Evolutionary conservation across 2,329 filamentous ascomycete species (phyloP).

Genomic region (Sporothrix brasiliensis): DNA sequence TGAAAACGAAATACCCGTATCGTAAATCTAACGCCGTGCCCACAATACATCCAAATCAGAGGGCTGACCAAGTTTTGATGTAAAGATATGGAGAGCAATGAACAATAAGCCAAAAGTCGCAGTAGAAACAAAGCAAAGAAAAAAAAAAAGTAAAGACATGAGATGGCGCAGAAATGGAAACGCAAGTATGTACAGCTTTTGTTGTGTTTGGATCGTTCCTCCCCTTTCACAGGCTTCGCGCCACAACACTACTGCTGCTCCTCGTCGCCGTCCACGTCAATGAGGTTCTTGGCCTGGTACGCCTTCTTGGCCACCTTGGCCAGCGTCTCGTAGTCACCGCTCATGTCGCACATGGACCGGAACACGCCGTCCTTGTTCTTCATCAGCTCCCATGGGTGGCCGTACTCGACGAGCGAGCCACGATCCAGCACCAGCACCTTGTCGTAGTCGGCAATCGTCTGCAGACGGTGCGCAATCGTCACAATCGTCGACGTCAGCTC

Average conservation of each 20-base stretch:
- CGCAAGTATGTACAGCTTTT: conserved; percentile 5
- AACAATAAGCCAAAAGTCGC: neutral
- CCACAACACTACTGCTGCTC: conserved; percentile 7
- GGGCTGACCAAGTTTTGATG: neutral
- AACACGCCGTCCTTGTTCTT: conserved; percentile 68
- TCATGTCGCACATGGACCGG: conserved; percentile 66
- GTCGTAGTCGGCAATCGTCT: conserved; percentile 98
- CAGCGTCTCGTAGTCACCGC: conserved; percentile 59
- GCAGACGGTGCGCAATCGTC: conserved; percentile 92
- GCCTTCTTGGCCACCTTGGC: conserved; percentile 60
- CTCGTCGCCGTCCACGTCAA: conserved; percentile 26
- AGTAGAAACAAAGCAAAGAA: neutral
- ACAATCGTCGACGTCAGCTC: conserved; percentile 91
- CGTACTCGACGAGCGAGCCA: conserved; percentile 83
- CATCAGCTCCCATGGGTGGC: conserved; percentile 83
- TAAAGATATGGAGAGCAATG: conserved; percentile 5
- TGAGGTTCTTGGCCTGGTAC: conserved; percentile 41
- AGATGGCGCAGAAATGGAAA: neutral
- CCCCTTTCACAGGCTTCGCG: neutral
- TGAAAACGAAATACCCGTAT: neutral
- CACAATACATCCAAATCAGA: conserved; percentile 10
- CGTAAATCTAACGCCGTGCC: conserved; percentile 12
- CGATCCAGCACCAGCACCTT: conserved; percentile 94
- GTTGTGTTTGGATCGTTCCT: neutral
- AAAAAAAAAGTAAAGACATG: neutral